A percentile compares a stretch with the other conserved stretches of the same genome.
Evolutionary conservation across 148 eudicot species (phyloP).

Genomic region (Rhododendron mucronatum): DNA sequence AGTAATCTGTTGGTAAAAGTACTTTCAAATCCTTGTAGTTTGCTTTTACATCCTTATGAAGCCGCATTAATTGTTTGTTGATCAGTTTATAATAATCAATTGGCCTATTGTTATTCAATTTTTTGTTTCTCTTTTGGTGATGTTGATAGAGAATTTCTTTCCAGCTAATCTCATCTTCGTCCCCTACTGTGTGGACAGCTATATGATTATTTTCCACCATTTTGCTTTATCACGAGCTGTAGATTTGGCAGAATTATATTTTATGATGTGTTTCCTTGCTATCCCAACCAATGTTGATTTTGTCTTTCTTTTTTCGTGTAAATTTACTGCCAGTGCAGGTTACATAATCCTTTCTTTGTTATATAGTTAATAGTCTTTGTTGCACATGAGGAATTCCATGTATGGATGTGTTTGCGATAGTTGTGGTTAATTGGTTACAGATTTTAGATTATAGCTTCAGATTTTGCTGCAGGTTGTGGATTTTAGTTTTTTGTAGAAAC

Average conservation of each 20-base stretch:
- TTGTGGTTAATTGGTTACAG: too few relatives aligned
- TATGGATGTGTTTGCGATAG: not conserved
- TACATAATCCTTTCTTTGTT: not conserved
- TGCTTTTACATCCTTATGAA: not conserved
- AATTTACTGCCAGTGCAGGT: not conserved
- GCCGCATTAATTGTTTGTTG: not conserved
- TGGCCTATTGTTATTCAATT: not conserved
- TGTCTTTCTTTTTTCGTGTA: not conserved
- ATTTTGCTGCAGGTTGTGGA: too few relatives aligned
- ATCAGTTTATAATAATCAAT: not conserved
- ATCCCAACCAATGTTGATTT: not conserved
- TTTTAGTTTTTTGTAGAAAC: too few relatives aligned
- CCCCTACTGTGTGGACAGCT: not conserved
- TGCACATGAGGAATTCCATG: not conserved
- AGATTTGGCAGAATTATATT: not conserved
- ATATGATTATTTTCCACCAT: not conserved
- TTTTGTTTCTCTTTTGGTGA: not conserved
- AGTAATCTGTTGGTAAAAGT: not conserved
- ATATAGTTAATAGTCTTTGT: not conserved
- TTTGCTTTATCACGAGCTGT: not conserved
- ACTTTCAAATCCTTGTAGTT: not conserved
- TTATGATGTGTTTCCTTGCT: not conserved
- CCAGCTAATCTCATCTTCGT: not conserved
- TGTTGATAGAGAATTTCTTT: not conserved
- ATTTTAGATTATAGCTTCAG: too few relatives aligned